phyloP scores from a whole-genome alignment of 192 early-diverging fungal genomes.

The Gryganskiella cystojenkinii region DNA sequence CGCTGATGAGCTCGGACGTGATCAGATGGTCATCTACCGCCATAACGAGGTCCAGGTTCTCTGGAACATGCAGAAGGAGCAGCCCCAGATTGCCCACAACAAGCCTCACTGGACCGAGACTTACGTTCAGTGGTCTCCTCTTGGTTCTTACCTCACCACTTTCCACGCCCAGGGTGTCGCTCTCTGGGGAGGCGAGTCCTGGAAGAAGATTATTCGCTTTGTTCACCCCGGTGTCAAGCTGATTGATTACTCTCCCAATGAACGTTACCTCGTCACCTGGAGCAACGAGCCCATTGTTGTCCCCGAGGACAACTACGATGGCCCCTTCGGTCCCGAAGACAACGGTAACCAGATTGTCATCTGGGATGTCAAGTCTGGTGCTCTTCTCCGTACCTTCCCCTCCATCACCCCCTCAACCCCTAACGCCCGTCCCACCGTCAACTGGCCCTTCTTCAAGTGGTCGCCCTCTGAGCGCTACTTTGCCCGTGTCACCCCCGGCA shows the following conservation, averaged over 20 bases:
- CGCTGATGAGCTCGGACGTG: conserved; percentile 81
- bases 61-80: conserved; percentile 91
- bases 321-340: conserved; percentile 74
- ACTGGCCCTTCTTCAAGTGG: conserved; percentile 98
- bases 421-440: conserved; percentile 68
- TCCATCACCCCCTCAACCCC: conserved; percentile 37
- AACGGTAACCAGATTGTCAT: conserved; percentile 83
- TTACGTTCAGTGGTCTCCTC: conserved; percentile 94
- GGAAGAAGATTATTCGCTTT: conserved; percentile 92
- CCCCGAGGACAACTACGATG: conserved; percentile 74
- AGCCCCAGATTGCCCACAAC: conserved; percentile 79
- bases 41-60: conserved; percentile 87
- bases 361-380: conserved; percentile 92
- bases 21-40: conserved; percentile 92
- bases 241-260: conserved; percentile 95
- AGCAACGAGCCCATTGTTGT: conserved; percentile 85
- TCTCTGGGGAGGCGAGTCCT: conserved; percentile 95
- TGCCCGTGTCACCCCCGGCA: conserved; percentile 83
- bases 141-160: conserved; percentile 93
- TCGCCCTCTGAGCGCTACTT: conserved; percentile 94
- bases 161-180: conserved; percentile 94
- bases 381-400: conserved; percentile 91
- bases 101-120: conserved; percentile 93
- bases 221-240: conserved; percentile 90
- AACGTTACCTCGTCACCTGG: conserved; percentile 93